Percentiles rank a stretch among this genome's conserved stretches.
phyloP scores from a whole-genome alignment of 2,329 filamentous ascomycete species.

The Sarocladium oryzae region DNA sequence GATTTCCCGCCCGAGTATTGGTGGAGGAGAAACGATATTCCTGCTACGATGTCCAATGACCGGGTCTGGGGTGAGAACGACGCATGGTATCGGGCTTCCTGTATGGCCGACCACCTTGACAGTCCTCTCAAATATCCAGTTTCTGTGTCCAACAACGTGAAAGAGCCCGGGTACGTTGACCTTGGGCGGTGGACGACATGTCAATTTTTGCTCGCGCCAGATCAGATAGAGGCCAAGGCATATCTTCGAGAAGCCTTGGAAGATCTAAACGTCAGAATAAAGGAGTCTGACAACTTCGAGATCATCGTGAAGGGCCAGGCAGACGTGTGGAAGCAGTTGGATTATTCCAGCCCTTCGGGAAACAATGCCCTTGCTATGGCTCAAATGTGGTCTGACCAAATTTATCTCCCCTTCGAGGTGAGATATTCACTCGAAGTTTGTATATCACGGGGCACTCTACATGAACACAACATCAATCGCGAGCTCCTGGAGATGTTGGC shows the following conservation, averaged over 20 bases:
- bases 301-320: slow-evolving; percentile 21
- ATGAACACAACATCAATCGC: slow-evolving; percentile 64
- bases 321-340: slow-evolving; percentile 25
- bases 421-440: slow-evolving; percentile 92
- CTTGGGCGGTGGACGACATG: slow-evolving; percentile 54
- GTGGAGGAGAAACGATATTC: slow-evolving; percentile 27
- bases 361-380: not conserved
- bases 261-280: slow-evolving; percentile 65
- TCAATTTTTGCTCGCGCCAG: slow-evolving; percentile 33
- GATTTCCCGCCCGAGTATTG: slow-evolving; percentile 43
- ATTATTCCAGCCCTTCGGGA: slow-evolving; percentile 16
- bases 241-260: slow-evolving; percentile 48
- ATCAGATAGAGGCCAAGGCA: slow-evolving; percentile 15
- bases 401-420: slow-evolving; percentile 58
- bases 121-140: slow-evolving; percentile 28
- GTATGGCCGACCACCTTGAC: slow-evolving; percentile 32
- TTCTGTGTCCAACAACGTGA: slow-evolving; percentile 29
- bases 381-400: slow-evolving; percentile 1
- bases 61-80: slow-evolving; percentile 34
- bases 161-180: slow-evolving; percentile 34
- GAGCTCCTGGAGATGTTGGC: slow-evolving; percentile 63
- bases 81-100: slow-evolving; percentile 42
- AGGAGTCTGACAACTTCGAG: slow-evolving; percentile 33
- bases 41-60: slow-evolving; percentile 26
- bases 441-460: slow-evolving; percentile 70